phyloP scores from a whole-genome alignment of 2,329 filamentous ascomycete genomes.

The Fusarium luffae region DNA sequence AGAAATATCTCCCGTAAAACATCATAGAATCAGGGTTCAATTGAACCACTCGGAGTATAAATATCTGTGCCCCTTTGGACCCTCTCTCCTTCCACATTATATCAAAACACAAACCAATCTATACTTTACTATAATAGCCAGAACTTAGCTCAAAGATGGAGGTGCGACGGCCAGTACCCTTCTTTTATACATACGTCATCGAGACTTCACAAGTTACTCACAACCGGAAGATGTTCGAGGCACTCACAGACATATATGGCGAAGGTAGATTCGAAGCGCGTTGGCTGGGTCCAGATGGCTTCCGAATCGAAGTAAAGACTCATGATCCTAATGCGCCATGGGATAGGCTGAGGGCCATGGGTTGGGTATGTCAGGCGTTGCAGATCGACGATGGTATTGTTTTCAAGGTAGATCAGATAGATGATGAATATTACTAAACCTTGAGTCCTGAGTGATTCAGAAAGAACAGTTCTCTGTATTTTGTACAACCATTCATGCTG shows the following conservation, averaged over 20 bases:
- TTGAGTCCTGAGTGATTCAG: too few relatives aligned
- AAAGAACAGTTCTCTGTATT: background rate
- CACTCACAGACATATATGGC: background rate
- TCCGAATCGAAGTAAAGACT: background rate
- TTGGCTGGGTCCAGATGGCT: rapidly evolving
- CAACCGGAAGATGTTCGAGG: background rate
- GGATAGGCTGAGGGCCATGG: slow-evolving; percentile 2
- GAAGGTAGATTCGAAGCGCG: background rate
- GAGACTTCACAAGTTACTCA: background rate
- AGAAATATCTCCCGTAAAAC: too few relatives aligned
- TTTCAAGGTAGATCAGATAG: too few relatives aligned
- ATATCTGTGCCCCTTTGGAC: too few relatives aligned
- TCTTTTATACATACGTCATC: background rate
- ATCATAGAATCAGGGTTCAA: too few relatives aligned
- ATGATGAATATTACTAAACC: too few relatives aligned
- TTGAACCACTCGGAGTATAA: too few relatives aligned
- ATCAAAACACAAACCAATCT: too few relatives aligned
- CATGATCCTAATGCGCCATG: background rate
- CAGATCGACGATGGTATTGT: background rate
- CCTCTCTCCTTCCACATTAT: too few relatives aligned
- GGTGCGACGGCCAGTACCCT: too few relatives aligned
- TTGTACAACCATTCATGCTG: background rate
- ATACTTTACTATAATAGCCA: too few relatives aligned
- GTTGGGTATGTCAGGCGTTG: background rate
- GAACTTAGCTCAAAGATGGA: too few relatives aligned